phyloP scores from a whole-genome alignment of 139 green algal genomes.

The Coelastrella sp. region DNA sequence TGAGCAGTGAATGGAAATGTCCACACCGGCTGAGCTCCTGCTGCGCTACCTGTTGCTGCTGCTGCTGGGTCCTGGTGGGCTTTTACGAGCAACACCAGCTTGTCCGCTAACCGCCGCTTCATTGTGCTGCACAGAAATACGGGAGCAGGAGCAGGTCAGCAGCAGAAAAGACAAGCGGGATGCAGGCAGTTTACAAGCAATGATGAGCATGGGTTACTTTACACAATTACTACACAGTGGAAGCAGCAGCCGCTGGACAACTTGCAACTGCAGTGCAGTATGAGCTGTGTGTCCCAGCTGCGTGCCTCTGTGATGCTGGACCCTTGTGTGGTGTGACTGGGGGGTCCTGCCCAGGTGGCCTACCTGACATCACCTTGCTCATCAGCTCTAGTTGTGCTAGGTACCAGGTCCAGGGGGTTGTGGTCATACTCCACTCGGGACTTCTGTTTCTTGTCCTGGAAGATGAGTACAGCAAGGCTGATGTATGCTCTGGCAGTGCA shows the following conservation, averaged over 20 bases:
- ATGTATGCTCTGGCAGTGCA: too few relatives aligned
- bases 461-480: not conserved
- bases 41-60: not conserved
- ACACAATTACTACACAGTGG: not conserved
- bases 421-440: not conserved
- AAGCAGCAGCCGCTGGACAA: not conserved
- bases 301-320: too few relatives aligned
- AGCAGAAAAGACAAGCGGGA: too few relatives aligned
- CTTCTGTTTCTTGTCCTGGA: constrained; percentile 37
- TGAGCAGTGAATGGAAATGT: constrained; percentile 8
- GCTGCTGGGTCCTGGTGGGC: not conserved
- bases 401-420: not conserved
- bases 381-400: not conserved
- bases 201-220: too few relatives aligned
- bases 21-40: constrained; percentile 1
- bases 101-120: constrained; percentile 31
- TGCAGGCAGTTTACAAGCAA: too few relatives aligned
- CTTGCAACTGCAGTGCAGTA: too few relatives aligned
- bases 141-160: not conserved
- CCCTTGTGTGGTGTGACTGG: not conserved
- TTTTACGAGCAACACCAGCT: constrained; percentile 36
- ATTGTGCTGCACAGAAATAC: not conserved
- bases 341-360: not conserved
- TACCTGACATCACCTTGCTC: not conserved
- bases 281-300: too few relatives aligned